These are phyloP conservation scores for Mastigamoeba balamuthi DNA, from an alignment of 78 protist genomes.

Conservation along the genomic window DNA sequence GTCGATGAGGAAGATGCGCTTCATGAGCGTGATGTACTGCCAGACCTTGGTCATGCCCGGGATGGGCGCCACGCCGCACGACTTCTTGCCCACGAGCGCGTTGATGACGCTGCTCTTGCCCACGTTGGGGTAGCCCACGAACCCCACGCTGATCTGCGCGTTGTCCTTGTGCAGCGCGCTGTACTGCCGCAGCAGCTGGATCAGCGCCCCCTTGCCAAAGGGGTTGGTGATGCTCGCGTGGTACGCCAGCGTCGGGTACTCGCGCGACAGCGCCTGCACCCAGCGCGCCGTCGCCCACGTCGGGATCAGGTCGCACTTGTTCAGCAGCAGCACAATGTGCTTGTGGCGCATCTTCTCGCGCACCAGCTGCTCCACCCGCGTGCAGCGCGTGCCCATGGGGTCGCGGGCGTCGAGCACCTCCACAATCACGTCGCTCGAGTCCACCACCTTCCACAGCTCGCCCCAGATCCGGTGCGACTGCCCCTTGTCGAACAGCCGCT, in stretches of 20 bases:
- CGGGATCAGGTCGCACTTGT: conserved; percentile 98
- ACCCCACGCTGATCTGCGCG: conserved; percentile 90
- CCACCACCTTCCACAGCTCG: conserved; percentile 92
- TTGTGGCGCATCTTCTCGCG: conserved; percentile 79
- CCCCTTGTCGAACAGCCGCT: conserved; percentile 81
- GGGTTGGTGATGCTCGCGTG: conserved; percentile 93
- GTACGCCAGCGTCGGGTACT: conserved; percentile 97
- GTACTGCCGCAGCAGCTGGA: conserved; percentile 87
- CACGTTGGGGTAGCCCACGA: conserved; percentile 91
- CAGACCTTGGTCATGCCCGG: conserved; percentile 99
- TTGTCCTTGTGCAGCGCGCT: conserved; percentile 78
- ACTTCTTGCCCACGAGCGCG: conserved; percentile 75
- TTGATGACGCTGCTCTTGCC: conserved; percentile 97
- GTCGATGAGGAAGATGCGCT: conserved; percentile 92
- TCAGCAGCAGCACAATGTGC: conserved; percentile 94
- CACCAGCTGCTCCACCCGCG: conserved; percentile 44
- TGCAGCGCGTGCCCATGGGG: conserved; percentile 92
- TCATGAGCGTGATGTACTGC: conserved; percentile 95
- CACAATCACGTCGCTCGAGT: conserved; percentile 90
- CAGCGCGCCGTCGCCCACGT: conserved; percentile 90
- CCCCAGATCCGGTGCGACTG: conserved; percentile 89
- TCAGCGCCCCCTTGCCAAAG: conserved; percentile 96
- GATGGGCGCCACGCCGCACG: conserved; percentile 94
- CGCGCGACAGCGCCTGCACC: conserved; percentile 73
- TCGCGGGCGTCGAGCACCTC: conserved; percentile 95